Evolutionary conservation across 2,329 filamentous ascomycete species (phyloP).

Genomic region (Cordyceps militaris): DNA sequence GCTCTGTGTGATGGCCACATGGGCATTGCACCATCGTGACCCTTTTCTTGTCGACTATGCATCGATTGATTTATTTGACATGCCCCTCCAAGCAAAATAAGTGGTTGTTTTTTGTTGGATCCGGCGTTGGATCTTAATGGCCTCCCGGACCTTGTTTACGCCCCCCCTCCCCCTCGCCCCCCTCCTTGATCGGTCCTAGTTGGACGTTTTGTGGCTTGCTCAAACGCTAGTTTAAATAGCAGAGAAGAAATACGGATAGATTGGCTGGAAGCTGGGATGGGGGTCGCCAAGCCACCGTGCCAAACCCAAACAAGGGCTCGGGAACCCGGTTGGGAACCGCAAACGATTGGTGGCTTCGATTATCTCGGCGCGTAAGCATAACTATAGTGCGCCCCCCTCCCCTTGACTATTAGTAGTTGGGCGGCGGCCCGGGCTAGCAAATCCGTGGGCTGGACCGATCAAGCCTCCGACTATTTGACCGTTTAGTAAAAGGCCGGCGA

Average conservation of each 20-base stretch:
- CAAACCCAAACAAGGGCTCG: slow-evolving; percentile 8
- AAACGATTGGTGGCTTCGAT: slow-evolving; percentile 12
- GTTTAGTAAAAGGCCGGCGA: background rate
- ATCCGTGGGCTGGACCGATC: slow-evolving; percentile 4
- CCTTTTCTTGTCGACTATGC: background rate
- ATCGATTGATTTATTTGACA: background rate
- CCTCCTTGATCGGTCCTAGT: too few relatives aligned
- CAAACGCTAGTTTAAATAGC: too few relatives aligned
- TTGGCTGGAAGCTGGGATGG: slow-evolving; percentile 1
- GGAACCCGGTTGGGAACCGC: slow-evolving; percentile 5
- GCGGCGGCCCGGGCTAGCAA: background rate
- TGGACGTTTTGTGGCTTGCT: background rate
- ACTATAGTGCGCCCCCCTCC: background rate
- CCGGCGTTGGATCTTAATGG: background rate
- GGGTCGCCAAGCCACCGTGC: slow-evolving; percentile 3
- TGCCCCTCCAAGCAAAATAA: background rate
- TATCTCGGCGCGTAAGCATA: slow-evolving; percentile 7
- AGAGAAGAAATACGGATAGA: slow-evolving; percentile 9
- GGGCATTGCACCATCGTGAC: background rate
- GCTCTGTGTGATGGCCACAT: background rate
- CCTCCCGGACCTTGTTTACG: background rate
- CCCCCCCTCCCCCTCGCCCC: background rate
- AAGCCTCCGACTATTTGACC: slow-evolving; percentile 3
- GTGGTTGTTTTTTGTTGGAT: too few relatives aligned
- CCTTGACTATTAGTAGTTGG: background rate